Percentiles rank a stretch among this genome's conserved stretches.
Conservation (phyloP, 768 basidiomycete species). For the Suillus clintonianus region DNA sequence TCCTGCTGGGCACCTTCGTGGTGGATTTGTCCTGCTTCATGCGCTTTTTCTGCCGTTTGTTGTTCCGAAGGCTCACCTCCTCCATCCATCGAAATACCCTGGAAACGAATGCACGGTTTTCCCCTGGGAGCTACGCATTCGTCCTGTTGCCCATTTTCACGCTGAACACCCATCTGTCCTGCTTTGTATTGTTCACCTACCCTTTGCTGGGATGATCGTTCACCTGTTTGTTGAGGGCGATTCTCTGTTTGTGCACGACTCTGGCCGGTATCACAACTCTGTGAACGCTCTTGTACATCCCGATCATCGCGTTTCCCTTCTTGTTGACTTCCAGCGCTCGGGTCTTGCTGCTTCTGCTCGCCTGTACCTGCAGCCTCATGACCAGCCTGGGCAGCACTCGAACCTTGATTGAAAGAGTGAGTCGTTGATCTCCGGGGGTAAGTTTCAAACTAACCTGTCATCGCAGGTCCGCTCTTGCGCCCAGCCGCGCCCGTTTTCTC, state of each 20-base stretch:
- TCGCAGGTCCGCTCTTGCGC: neutral
- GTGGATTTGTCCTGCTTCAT: neutral
- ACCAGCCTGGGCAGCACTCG: neutral
- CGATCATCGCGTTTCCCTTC: neutral
- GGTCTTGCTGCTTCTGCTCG: neutral
- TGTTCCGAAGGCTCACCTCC: neutral
- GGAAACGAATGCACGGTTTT: neutral
- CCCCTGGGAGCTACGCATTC: neutral
- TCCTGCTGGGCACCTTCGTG: neutral
- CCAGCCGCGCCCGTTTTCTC: neutral
- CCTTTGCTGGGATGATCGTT: neutral
- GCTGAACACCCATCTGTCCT: neutral
- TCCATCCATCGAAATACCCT: neutral
- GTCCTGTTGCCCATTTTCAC: neutral
- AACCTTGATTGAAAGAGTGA: neutral
- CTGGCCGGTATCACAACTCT: neutral
- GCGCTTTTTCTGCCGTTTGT: neutral
- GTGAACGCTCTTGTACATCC: neutral
- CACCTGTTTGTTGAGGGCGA: neutral
- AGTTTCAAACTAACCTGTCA: neutral
- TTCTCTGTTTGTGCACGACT: neutral
- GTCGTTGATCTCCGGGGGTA: neutral
- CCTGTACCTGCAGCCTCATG: neutral
- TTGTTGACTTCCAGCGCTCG: neutral
- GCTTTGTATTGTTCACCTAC: neutral